Percentiles rank a stretch among this genome's conserved stretches.
Evolutionary conservation across 345 rosid genomes (phyloP).

Genomic region (Melaleuca quinquenervia): DNA sequence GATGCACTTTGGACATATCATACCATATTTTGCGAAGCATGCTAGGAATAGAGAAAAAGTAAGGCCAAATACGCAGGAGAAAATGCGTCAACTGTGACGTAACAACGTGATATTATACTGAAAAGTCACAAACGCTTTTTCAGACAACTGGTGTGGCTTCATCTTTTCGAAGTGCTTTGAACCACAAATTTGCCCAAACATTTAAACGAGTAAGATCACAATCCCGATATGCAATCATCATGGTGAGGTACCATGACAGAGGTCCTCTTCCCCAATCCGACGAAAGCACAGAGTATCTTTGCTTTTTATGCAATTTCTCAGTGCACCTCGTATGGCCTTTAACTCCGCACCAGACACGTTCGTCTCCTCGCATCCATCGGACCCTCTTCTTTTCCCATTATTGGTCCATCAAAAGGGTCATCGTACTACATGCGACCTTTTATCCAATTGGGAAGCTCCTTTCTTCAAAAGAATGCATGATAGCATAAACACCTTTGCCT

Average conservation of each 20-base stretch:
- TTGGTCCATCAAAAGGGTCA: neutral
- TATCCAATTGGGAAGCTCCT: neutral
- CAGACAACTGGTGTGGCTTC: neutral
- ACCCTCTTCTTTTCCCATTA: neutral
- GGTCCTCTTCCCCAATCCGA: neutral
- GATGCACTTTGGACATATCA: neutral
- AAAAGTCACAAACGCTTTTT: neutral
- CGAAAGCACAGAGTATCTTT: neutral
- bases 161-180: neutral
- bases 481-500: neutral
- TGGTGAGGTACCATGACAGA: neutral
- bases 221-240: neutral
- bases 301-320: neutral
- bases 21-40: neutral
- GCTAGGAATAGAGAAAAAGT: neutral
- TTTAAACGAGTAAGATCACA: neutral
- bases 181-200: neutral
- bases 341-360: neutral
- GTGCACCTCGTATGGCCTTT: neutral
- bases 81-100: neutral
- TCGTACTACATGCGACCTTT: neutral
- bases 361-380: neutral
- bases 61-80: accelerated
- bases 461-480: neutral
- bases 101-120: neutral